Conservation (phyloP, 371 early-diverging fungal genomes). For the Mortierella sp. region DNA sequence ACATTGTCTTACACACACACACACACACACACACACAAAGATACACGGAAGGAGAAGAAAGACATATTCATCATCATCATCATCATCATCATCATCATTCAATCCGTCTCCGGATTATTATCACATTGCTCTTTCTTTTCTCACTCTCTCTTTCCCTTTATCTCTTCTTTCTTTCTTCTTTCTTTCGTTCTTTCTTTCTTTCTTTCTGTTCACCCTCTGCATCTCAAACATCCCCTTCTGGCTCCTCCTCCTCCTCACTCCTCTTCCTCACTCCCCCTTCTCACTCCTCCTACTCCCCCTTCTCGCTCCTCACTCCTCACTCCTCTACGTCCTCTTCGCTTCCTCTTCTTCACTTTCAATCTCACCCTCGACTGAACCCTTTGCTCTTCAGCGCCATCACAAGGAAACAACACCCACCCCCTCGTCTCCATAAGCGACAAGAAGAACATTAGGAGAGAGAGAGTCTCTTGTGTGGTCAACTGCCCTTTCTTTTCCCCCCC, state of each 20-base stretch:
- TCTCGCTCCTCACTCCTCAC: background rate
- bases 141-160: background rate
- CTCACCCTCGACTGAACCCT: background rate
- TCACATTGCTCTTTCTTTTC: background rate
- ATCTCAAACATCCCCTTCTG: background rate
- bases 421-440: constrained; percentile 1
- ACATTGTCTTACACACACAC: background rate
- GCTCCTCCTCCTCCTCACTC: background rate
- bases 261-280: background rate
- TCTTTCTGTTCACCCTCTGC: background rate
- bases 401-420: background rate
- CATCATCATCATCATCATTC: background rate
- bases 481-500: background rate
- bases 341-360: background rate
- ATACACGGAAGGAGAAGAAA: background rate
- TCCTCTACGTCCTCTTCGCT: background rate
- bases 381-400: constrained; percentile 13
- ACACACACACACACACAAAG: too few relatives aligned
- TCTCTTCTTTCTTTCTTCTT: background rate
- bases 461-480: background rate
- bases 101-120: background rate
- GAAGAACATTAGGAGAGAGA: background rate
- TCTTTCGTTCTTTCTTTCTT: background rate
- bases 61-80: background rate
- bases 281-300: too few relatives aligned